phyloP scores from a whole-genome alignment of 192 early-diverging fungal genomes.

The Linnemannia exigua region DNA sequence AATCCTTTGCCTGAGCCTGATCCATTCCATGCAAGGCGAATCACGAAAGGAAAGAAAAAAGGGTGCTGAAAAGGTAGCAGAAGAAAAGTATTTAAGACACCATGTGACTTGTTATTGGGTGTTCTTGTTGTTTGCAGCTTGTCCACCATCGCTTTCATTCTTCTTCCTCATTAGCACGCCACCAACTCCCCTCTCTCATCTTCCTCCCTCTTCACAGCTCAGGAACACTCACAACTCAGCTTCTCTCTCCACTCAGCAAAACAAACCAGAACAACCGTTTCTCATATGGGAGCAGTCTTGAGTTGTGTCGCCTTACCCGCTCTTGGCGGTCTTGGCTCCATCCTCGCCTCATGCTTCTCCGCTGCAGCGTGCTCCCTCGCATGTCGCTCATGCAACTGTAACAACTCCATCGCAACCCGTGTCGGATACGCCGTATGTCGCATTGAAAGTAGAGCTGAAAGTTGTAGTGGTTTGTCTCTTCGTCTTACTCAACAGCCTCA shows the following conservation, averaged over 20 bases:
- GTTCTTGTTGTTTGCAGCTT: not conserved
- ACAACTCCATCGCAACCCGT: slow-evolving; percentile 71
- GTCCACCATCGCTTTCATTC: not conserved
- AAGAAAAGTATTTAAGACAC: too few species aligned
- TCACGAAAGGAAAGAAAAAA: not conserved
- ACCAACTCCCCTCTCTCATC: not conserved
- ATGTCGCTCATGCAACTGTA: slow-evolving; percentile 72
- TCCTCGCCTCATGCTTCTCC: slow-evolving; percentile 66
- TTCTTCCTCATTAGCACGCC: not conserved
- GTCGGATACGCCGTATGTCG: slow-evolving; percentile 65
- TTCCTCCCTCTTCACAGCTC: not conserved
- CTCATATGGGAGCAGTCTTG: slow-evolving; percentile 64
- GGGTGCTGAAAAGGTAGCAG: too few species aligned
- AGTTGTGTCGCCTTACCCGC: slow-evolving; percentile 70
- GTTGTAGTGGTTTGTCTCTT: not conserved
- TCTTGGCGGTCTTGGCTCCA: slow-evolving; percentile 53
- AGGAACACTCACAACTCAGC: not conserved
- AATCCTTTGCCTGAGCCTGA: slow-evolving; percentile 36
- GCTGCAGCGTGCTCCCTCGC: slow-evolving; percentile 72
- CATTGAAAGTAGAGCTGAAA: not conserved
- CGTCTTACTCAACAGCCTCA: not conserved
- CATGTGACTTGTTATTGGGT: too few species aligned
- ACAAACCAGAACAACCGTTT: not conserved
- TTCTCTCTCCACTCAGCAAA: not conserved
- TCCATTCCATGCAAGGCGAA: slow-evolving; percentile 39